A percentile compares a stretch with the other conserved stretches of the same genome.
These are phyloP conservation scores for Zasmidium citrigriseum DNA, from an alignment of 2,329 filamentous ascomycete species.

Conservation along the genomic window DNA sequence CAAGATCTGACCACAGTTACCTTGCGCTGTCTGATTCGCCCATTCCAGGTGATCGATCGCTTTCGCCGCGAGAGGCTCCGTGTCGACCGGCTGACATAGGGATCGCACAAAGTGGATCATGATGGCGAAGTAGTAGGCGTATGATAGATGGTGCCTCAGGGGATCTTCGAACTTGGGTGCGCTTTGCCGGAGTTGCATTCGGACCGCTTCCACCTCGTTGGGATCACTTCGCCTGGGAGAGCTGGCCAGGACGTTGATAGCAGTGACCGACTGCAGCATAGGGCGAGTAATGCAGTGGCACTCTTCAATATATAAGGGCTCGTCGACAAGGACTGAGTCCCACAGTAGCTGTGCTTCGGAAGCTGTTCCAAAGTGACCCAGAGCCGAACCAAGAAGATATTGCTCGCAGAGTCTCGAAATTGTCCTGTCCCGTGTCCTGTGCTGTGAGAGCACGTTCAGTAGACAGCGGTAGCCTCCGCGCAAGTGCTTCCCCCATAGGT, in stretches of 20 bases:
- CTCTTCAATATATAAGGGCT: slow-evolving; percentile 7
- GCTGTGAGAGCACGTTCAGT: slow-evolving; percentile 2
- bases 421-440: slow-evolving; percentile 6
- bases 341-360: neutral
- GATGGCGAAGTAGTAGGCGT: slow-evolving; percentile 6
- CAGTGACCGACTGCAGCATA: neutral
- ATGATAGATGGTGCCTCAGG: slow-evolving; percentile 3
- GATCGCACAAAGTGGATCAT: slow-evolving; percentile 6
- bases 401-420: slow-evolving; percentile 5
- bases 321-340: neutral
- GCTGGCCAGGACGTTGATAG: slow-evolving; percentile 3
- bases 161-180: slow-evolving; percentile 1
- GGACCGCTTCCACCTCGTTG: neutral
- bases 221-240: slow-evolving; percentile 2
- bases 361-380: slow-evolving; percentile 8
- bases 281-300: slow-evolving; percentile 8
- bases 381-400: slow-evolving; percentile 7
- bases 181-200: neutral
- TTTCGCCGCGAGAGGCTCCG: neutral
- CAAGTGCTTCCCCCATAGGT: slow-evolving; percentile 5
- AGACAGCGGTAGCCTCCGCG: slow-evolving; percentile 9
- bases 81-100: neutral
- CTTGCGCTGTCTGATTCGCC: slow-evolving; percentile 4
- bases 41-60: slow-evolving; percentile 7
- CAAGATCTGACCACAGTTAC: slow-evolving; percentile 2